Percentiles rank a stretch among this genome's conserved stretches.
Conservation (phyloP, 495 filamentous ascomycete species). For the Neurospora tetrasperma region DNA sequence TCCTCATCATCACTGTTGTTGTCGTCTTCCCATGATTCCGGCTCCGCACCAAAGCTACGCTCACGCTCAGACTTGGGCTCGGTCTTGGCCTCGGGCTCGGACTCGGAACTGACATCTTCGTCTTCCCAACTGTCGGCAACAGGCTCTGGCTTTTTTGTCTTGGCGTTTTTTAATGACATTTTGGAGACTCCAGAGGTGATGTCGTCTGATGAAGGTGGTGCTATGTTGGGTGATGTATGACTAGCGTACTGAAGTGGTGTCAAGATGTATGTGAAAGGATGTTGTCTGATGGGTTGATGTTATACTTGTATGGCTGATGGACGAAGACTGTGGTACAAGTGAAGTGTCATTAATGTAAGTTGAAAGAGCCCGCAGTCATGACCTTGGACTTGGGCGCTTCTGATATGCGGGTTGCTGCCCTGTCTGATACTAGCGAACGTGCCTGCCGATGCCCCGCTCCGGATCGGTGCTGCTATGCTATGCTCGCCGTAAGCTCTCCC, state of each 20-base stretch:
- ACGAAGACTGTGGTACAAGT: no score
- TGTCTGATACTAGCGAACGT: background rate
- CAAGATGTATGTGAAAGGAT: background rate
- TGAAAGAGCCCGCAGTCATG: no score
- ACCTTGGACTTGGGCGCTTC: background rate
- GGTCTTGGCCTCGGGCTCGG: constrained; percentile 22
- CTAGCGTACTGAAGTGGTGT: background rate
- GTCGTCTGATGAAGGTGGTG: constrained; percentile 13
- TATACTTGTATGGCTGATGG: background rate
- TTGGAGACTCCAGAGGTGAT: constrained; percentile 24
- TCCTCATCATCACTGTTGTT: background rate
- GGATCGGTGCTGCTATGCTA: background rate
- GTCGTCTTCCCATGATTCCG: background rate
- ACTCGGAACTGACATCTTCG: constrained; percentile 42
- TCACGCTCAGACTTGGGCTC: constrained; percentile 9
- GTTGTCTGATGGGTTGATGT: background rate
- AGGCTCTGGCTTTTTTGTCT: constrained; percentile 28
- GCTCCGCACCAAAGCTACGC: constrained; percentile 5
- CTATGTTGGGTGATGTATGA: constrained; percentile 5
- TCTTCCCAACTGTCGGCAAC: constrained; percentile 85
- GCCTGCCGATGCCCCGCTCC: background rate
- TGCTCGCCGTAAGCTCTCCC: background rate
- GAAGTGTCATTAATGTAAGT: no score
- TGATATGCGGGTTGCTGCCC: background rate
- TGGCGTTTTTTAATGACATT: constrained; percentile 26